phyloP scores from a whole-genome alignment of 805 yeast genomes.

The Monosporozyma servazzii region DNA sequence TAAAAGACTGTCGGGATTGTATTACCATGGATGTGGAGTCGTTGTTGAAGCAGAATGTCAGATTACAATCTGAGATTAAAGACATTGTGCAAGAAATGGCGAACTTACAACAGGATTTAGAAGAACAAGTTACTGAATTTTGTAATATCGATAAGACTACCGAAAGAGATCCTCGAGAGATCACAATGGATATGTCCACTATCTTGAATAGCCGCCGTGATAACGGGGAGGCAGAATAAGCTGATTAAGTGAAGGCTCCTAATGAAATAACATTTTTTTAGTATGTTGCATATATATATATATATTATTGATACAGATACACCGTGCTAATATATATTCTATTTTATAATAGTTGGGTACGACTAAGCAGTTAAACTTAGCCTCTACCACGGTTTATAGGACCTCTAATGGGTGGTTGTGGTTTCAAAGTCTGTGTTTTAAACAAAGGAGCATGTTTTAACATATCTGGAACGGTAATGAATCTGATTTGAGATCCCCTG shows the following conservation, averaged over 20 bases:
- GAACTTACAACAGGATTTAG: constrained; percentile 1
- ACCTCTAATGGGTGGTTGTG: constrained; percentile 64
- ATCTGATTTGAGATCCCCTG: constrained; percentile 83
- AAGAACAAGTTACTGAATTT: neutral
- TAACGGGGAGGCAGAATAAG: neutral
- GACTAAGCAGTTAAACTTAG: constrained; percentile 8
- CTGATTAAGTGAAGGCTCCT: neutral
- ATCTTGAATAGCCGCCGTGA: neutral
- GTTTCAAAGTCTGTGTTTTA: constrained; percentile 39
- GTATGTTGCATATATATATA: neutral
- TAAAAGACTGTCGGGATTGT: neutral
- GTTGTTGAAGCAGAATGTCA: constrained; percentile 1
- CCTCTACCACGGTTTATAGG: constrained; percentile 33
- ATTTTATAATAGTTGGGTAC: neutral
- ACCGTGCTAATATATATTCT: neutral
- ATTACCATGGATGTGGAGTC: neutral
- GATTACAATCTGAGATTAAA: constrained; percentile 22
- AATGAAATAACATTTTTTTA: neutral
- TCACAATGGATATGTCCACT: neutral
- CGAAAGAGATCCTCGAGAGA: neutral
- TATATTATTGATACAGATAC: neutral
- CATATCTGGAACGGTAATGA: constrained; percentile 82
- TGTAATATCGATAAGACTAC: neutral
- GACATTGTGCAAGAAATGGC: constrained; percentile 13
- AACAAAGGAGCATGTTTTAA: constrained; percentile 85